Evolutionary conservation across 208 protist genomes (phyloP), one percentile per base, ranked within the genome.

Genomic region (Vickermania ingenoplastis): DNA sequence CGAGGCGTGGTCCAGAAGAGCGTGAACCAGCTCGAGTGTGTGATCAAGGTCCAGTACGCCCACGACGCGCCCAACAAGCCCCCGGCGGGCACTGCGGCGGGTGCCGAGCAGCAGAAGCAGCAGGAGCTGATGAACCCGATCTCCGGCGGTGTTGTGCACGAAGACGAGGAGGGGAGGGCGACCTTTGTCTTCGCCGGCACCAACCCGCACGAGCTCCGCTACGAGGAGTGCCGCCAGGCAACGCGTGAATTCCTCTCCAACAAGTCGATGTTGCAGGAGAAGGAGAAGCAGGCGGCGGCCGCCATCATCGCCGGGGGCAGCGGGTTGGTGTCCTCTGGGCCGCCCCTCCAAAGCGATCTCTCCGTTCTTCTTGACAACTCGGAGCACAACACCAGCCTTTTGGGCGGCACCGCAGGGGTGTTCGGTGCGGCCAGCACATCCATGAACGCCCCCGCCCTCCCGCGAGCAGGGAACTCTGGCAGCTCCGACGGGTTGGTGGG

Each of bases 201-300:
- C 13, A 86, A 86, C 57, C 79, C 75, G 14, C 71, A 81, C 62
- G 69, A 75, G 41, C 72, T 86, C 11, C 75, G 71, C 64, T 86
- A 86, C 64, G 41, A 31, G 0, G 54, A 60, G 23, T 70, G 61
- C 56, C 51, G 22, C 1, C 57, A 75, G 41, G 55, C 75, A 26
- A 56, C 52, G 3, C 62, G 66, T 24, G 58, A 67, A 17, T 59
- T 66, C 11, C 30, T 59, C 11, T 4, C 25, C 22, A 7, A 59
- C 17, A 14, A 41, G 14, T 4, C 60, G 22, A 51, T 50, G 65
- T 29, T 48, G 59, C 30, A 63, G 59, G n/a, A 41, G 27, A 27
- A 59, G 29, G 54, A 29, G 27, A 41, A 14, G 21, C 13, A 59
- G 17, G 25, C 13, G 7, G 27, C 13, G 50, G 21, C 7, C 24